Evolutionary conservation across 345 rosid species (phyloP), one percentile per base, ranked within the genome.

Genomic region (Gossypium arboreum): DNA sequence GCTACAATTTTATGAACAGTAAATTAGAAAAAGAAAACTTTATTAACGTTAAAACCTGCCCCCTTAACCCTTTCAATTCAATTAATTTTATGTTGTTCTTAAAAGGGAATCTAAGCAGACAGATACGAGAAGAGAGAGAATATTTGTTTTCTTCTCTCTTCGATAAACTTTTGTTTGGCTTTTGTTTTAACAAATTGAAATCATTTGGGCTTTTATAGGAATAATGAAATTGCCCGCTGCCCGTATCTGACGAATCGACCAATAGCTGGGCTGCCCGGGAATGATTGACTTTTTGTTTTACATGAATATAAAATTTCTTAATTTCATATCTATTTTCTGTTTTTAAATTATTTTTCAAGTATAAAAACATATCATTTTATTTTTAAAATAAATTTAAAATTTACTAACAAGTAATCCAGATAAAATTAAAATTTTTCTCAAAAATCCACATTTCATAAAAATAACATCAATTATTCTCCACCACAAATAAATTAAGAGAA

Each of bases 41-140:
- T 67, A 67, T 67, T 6, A 45, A 45, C 69, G 17, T 16, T 50
- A 69, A 69, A 45, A 51, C 51, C 73, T 52, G 73, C 73, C 60
- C 24, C 60, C 24, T 10, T 9, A 52, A 52, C 61, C 73, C 73
- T 52, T 51, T 29, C 25, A 70, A 29, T 4, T 3, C 45, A 27
- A 10, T 66, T 7, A 3, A 3, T 50, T 68, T 17, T 16, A 16
- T 9, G 0, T 29, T 29, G 73, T 27, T 52, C 17, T 29, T 52
- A 10, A 6, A 52, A 70, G 60, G 48, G 73, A 29, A 70, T n/a
- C 61, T n/a, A 52, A 70, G 61, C 48, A 20, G 61, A 60, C 73
- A 70, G 48, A 54, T 52, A 52, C 34, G 22, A 54, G n/a, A 70
- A 70, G 73, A 34, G 61, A 70, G 47, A 70, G 29, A 52, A 27